These are phyloP conservation scores for Lagenidium sp. DNA, from an alignment of 352 stramenopile genomes.

Conservation along the genomic window DNA sequence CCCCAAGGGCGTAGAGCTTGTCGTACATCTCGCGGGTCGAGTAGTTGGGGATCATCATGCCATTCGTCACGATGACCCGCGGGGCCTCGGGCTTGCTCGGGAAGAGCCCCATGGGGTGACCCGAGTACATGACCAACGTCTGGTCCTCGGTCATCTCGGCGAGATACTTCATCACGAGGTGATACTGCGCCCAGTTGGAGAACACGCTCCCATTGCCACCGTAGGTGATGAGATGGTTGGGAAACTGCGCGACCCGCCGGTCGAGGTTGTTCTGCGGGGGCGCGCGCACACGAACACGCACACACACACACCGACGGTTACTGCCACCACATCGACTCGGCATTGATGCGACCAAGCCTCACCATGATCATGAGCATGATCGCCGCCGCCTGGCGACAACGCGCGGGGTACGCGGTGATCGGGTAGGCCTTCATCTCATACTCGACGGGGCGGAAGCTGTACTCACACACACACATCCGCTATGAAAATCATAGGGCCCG, in stretches of 20 bases:
- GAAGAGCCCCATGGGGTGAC: conserved; percentile 83
- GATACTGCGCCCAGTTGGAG: conserved; percentile 87
- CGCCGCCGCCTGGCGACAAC: conserved; percentile 62
- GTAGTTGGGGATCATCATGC: conserved; percentile 89
- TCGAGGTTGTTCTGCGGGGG: conserved; percentile 72
- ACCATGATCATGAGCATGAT: conserved; percentile 89
- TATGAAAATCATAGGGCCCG: not conserved
- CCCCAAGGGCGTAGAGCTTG: conserved; percentile 82
- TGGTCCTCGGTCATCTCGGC: conserved; percentile 83
- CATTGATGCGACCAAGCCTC: not conserved
- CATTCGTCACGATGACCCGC: conserved; percentile 84
- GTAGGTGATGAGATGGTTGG: conserved; percentile 84
- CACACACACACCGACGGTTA: too few relatives aligned
- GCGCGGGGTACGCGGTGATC: conserved; percentile 62
- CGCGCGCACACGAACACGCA: too few relatives aligned
- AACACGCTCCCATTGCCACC: conserved; percentile 87
- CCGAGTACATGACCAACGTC: conserved; percentile 87
- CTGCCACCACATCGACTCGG: too few relatives aligned
- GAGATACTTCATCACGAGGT: conserved; percentile 83
- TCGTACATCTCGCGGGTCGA: conserved; percentile 80
- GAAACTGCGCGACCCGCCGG: conserved; percentile 79
- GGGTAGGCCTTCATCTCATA: conserved; percentile 89
- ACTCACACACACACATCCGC: not conserved
- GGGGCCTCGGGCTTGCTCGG: conserved; percentile 61
- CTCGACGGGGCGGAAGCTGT: conserved; percentile 55